phyloP scores from a whole-genome alignment of 2,329 filamentous ascomycete genomes.

The Fusarium brevicatenulatum region DNA sequence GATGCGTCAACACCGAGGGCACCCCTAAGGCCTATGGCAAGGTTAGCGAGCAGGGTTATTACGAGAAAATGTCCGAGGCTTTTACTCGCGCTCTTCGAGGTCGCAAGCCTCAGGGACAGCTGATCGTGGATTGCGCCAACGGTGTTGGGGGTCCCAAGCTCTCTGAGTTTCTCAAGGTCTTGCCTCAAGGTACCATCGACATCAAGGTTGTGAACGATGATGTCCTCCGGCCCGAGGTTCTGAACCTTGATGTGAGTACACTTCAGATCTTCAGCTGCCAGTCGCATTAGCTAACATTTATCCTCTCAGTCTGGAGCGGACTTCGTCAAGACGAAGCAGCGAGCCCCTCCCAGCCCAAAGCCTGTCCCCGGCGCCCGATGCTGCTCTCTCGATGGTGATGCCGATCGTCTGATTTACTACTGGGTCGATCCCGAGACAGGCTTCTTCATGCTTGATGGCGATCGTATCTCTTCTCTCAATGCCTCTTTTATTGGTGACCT shows the following conservation, averaged over 20 bases:
- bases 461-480: slow-evolving; percentile 94
- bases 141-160: slow-evolving; percentile 95
- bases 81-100: slow-evolving; percentile 86
- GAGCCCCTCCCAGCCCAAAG: slow-evolving; percentile 84
- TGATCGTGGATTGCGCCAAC: slow-evolving; percentile 95
- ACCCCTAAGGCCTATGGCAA: slow-evolving; percentile 89
- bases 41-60: slow-evolving; percentile 91
- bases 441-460: slow-evolving; percentile 94
- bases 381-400: slow-evolving; percentile 94
- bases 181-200: slow-evolving; percentile 79
- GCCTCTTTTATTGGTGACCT: slow-evolving; percentile 95
- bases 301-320: slow-evolving; percentile 83
- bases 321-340: slow-evolving; percentile 96
- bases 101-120: slow-evolving; percentile 75
- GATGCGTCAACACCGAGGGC: slow-evolving; percentile 91
- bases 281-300: slow-evolving; percentile 11
- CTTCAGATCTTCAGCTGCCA: not conserved
- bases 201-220: slow-evolving; percentile 93
- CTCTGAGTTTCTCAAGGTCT: slow-evolving; percentile 82
- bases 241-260: slow-evolving; percentile 82
- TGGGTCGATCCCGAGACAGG: slow-evolving; percentile 83
- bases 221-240: slow-evolving; percentile 85
- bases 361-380: slow-evolving; percentile 79
- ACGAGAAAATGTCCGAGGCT: slow-evolving; percentile 87
- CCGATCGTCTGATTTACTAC: slow-evolving; percentile 95